Base-by-base conservation (phyloP, 2,329 filamentous ascomycete species). In the Pyrenophora graminea region DNA sequence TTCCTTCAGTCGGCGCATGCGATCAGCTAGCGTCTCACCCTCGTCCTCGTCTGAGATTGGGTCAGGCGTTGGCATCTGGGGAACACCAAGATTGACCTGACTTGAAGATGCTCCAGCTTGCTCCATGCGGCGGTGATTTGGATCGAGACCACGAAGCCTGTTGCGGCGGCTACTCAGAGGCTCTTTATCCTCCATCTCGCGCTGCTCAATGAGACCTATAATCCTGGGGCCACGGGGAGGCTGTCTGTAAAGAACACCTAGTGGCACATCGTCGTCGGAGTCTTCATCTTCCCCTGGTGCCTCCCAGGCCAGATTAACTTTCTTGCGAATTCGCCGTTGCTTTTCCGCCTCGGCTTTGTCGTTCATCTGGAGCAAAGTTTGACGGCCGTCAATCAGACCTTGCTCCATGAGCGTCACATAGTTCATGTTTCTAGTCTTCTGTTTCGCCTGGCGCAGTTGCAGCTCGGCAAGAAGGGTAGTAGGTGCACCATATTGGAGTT, bases 391-490 rank as follows among this genome's bases (percentile, higher is more conserved):
- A 39, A 66, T 59, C 81, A 96, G 87, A n/a, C 91, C 92, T 47
- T 88, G 86, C 17, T 88, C 87, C 61, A 79, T 82, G 1, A 80
- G 76, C 12, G 81, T 84, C 27, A 83, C 80, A 18, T 86, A 81
- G 12, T 88, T 88, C 18, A 86, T 83, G 25, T 87, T 94, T 31
- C 94, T 86, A 55, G 86, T 80, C 72, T 90, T 92, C 64, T 95
- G 87, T 62, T 96, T 89, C 53, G 90, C 86, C 70, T 99, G 97
- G 43, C 94, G 88, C 58, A 96, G 77, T 69, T 97, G 91, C 6
- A 99, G 79, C 70, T 99, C 94, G 0, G 94, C 94, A 19, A 99
- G 82, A 0, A 99, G 81, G 0, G 94, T 99, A 1, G 91, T 96
- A 0, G 94, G 94, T 3, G 86, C 82, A 0, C 89, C 90, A 45